Evolutionary conservation across 371 early-diverging fungal genomes (phyloP), one percentile per base, ranked within the genome.

Genomic region (Mucor ambiguus): DNA sequence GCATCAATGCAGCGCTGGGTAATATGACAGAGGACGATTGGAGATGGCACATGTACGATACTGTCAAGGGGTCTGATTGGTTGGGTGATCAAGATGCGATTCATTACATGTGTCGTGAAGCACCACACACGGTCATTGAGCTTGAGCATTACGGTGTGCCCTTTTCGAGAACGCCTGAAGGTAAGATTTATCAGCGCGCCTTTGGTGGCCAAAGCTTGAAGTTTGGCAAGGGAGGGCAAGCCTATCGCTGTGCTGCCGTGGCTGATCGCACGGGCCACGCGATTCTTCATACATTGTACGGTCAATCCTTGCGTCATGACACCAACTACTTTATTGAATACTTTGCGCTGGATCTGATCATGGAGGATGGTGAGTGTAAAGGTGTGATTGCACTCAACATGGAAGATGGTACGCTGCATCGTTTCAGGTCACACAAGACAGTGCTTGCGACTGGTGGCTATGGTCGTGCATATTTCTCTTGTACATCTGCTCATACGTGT

Each of bases 1-100:
- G 98, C 74, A 95, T 98, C 83, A 98, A 98, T 80, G 98, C 98
- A 69, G 98, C 98, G 52, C 90, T 98, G 37, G 98, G 98, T 49
- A 98, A 98, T 84, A 98, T 98, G 98, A 89, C 93, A 64, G 95
- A 96, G 83, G 98, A 98, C 79, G 98, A 98, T 83, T 98, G 98
- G 98, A 89, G 98, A 81, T 98, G 98, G 98, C 98, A 97, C 80
- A 96, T 96, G 97, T 98, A 97, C 78, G 98, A 98, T 72, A 98
- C 98, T 20, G 97, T 98, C 68, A 98, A 98, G 85, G 98, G 98
- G 46, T 91, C 92, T 61, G 98, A 60, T 81, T 98, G 98, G 98
- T 89, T 98, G 52, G 92, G 94, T 78, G 98, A 98, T 82, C 98
- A 98, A 83, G 98, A 98, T 71, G 98, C 98, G 56, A 98, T 98